Evolutionary conservation across 208 protist genomes (phyloP), one percentile per base, ranked within the genome.

Genomic region (Acanthamoeba royreba): DNA sequence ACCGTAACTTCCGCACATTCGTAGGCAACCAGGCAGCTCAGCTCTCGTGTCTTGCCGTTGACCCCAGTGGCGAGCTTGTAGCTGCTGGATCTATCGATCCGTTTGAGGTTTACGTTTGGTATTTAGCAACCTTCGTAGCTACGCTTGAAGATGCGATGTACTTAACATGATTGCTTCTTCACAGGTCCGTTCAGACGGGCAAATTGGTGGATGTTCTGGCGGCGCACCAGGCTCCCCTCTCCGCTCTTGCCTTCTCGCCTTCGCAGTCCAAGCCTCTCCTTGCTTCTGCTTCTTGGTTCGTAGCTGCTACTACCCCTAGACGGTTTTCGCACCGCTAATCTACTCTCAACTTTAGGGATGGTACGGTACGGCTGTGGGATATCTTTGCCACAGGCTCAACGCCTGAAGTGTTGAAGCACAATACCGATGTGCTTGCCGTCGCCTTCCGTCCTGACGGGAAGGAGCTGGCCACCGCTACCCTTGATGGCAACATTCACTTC

Each of bases 1-100:
- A 98, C 74, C 93, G 97, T 40, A 97, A 97, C 81, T 98, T 98
- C 86, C 94, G 97, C 35, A 98, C 96, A 0, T 97, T 98, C 61
- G 94, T 96, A 4, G 77, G 89, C 28, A 97, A 96, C 77, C 9
- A 61, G 22, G 33, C 96, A 11, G 66, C 69, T 17, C 97, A 98
- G 94, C 97, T 98, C 38, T 72, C 86, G 2, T 97, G 81, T 38
- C 69, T 98, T 0, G 97, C 98, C 8, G 49, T 98, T 46, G 98
- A 98, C 55, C 86, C 96, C 28, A 93, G 92, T n/a, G 97, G 97
- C 42, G 98, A 98, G 53, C 61, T 98, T n/a, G 95, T 98, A 3
- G 96, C 93, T 43, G 98, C 97, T 1, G 97, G 97, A 13, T 94
- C 95, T 1, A 55, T 87, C 19, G 97, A 98, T 94, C 94, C 93